Conservation (phyloP, 768 basidiomycete genomes). For the Lyophyllum semitale region DNA sequence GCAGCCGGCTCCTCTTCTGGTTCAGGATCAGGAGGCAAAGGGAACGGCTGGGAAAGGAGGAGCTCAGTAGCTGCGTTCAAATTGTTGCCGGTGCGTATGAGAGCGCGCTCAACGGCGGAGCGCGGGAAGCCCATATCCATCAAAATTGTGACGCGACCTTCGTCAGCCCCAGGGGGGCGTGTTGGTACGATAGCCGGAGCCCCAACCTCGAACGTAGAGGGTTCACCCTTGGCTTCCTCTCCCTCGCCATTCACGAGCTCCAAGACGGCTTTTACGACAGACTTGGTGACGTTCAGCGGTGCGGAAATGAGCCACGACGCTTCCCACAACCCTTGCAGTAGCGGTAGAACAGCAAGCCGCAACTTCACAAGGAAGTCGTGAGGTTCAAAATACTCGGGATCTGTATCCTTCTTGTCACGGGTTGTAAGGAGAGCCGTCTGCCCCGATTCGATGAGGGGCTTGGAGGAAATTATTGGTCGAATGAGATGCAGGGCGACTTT, state of each 20-base stretch:
- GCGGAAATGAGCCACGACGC: constrained; percentile 79
- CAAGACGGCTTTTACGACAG: constrained; percentile 75
- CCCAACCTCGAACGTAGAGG: constrained; percentile 31
- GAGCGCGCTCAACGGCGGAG: constrained; percentile 81
- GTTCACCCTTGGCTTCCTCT: constrained; percentile 63
- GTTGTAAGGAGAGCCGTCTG: constrained; percentile 76
- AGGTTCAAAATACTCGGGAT: constrained; percentile 80
- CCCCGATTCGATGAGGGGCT: constrained; percentile 80
- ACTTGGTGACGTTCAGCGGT: constrained; percentile 73
- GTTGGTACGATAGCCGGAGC: constrained; percentile 27
- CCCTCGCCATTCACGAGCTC: constrained; percentile 82
- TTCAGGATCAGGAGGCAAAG: constrained; percentile 69
- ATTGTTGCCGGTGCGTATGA: constrained; percentile 86
- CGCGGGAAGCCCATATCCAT: constrained; percentile 97
- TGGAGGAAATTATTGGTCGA: constrained; percentile 73
- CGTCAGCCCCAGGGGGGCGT: constrained; percentile 61
- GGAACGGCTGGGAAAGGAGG: constrained; percentile 80
- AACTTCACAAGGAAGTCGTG: constrained; percentile 86
- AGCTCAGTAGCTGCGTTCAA: constrained; percentile 86
- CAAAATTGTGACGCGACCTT: constrained; percentile 77
- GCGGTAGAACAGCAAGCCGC: constrained; percentile 68
- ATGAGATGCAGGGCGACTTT: constrained; percentile 82
- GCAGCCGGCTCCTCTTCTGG: constrained; percentile 32
- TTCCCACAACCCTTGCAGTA: constrained; percentile 75
- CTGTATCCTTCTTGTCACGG: constrained; percentile 77